These are phyloP conservation scores for Aspergillus novofumigatus DNA, from an alignment of 2,329 filamentous ascomycete species.

Conservation along the genomic window DNA sequence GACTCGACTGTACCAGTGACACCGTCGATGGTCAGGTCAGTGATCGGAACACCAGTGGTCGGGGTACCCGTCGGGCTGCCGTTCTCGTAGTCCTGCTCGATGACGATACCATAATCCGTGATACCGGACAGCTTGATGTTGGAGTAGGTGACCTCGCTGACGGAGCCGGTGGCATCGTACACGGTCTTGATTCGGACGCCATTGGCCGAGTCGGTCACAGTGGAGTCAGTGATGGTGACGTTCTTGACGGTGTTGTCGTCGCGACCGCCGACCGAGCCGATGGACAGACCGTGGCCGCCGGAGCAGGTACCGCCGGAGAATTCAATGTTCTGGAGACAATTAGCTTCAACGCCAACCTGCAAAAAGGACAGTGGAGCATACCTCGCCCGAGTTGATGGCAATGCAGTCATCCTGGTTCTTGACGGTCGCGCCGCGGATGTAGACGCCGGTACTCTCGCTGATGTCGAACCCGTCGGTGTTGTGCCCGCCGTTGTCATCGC, in stretches of 20 bases:
- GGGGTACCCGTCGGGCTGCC: conserved; percentile 40
- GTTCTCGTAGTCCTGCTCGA: conserved; percentile 57
- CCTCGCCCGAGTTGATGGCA: conserved; percentile 54
- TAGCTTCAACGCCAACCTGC: not conserved
- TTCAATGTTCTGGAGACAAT: conserved; percentile 20
- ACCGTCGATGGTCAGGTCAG: conserved; percentile 33
- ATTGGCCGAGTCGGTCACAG: conserved; percentile 51
- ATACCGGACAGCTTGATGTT: conserved; percentile 51
- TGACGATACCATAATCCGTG: conserved; percentile 52
- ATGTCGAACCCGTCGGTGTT: conserved; percentile 51
- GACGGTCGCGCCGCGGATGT: conserved; percentile 49
- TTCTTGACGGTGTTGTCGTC: conserved; percentile 51
- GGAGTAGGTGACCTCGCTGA: conserved; percentile 51
- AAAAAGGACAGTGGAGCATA: conserved; percentile 10
- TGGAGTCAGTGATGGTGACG: conserved; percentile 49
- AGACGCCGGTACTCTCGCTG: conserved; percentile 43
- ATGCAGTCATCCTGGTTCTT: conserved; percentile 60
- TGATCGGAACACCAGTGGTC: conserved; percentile 39
- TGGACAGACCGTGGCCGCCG: conserved; percentile 51
- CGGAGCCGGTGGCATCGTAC: conserved; percentile 48
- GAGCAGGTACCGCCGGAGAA: conserved; percentile 29
- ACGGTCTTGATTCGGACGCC: conserved; percentile 59
- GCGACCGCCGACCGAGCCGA: conserved; percentile 57
- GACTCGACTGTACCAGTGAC: conserved; percentile 34
- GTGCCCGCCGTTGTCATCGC: conserved; percentile 43